Evolutionary conservation across 371 early-diverging fungal species (phyloP), one percentile per base, ranked within the genome.

Genomic region (Encephalitozoon hellem): DNA sequence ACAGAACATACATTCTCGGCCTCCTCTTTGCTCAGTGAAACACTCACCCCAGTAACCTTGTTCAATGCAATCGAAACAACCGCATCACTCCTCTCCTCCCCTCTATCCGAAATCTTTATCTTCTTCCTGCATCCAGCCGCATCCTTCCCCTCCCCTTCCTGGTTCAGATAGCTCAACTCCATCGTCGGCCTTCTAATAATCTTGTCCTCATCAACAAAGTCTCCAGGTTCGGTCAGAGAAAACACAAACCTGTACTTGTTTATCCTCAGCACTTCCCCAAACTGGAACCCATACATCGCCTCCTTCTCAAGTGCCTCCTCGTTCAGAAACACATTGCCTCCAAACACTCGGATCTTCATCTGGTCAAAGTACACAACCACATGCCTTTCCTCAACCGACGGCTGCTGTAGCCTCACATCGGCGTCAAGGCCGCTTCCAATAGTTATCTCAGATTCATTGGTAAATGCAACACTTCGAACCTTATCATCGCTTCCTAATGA

Each of bases 301-400:
- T 38, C 59, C 59, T 59, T 59, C 59, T 59, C 59, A 59, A 59
- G n/a, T 2, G 59, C 59, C 1, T 59, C 59, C 32, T 59, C 59
- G 15, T 59, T 59, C 59, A 59, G 5, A 59, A 59, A 59, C 12
- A 59, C 59, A 34, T 59, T 59, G 34, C 34, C 18, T 28, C 59
- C 59, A 59, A 59, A 2, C 28, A 59, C 59, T 6, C 59, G 59
- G 34, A 59, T 59, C 59, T 59, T 59, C 59, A 59, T 59, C 1
- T 59, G 59, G 18, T 59, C 59, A 59, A 59, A 59, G 18, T 59
- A 59, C 59, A 59, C 59, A 30, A 59, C 0, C 59, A 59, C 59
- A 34, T 59, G 59, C n/a, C 34, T 59, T 21, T 59, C 59, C 59
- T 59, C 38, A n/a, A 59, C 18, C 5, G 59, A 59, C 8, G 59